phyloP scores from a whole-genome alignment of 371 early-diverging fungal species.

The Mucor indicus region DNA sequence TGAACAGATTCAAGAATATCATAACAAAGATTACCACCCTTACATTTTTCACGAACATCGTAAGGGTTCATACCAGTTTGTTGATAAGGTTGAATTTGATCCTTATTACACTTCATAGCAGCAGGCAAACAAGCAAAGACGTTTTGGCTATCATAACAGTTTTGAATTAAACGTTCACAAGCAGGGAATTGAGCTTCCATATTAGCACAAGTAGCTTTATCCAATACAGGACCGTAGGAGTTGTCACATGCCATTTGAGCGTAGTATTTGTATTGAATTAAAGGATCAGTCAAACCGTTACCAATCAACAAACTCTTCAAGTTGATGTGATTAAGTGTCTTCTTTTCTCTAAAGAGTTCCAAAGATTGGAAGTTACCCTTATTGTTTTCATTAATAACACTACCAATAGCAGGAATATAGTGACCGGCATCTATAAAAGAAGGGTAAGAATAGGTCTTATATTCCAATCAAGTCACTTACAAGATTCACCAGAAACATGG shows the following conservation, averaged over 20 bases:
- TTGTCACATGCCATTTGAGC: slow-evolving; percentile 84
- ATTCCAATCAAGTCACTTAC: slow-evolving; percentile 14
- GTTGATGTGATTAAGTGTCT: slow-evolving; percentile 60
- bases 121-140: slow-evolving; percentile 82
- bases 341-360: slow-evolving; percentile 29
- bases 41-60: slow-evolving; percentile 79
- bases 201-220: slow-evolving; percentile 56
- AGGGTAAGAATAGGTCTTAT: not conserved
- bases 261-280: slow-evolving; percentile 89
- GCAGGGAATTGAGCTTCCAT: slow-evolving; percentile 75
- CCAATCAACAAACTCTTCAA: slow-evolving; percentile 82
- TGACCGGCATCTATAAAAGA: slow-evolving; percentile 66
- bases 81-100: slow-evolving; percentile 58
- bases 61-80: slow-evolving; percentile 74
- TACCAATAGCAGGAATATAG: slow-evolving; percentile 78
- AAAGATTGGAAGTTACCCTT: slow-evolving; percentile 39
- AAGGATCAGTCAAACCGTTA: slow-evolving; percentile 90
- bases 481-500: slow-evolving; percentile 56
- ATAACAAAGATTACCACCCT: slow-evolving; percentile 78
- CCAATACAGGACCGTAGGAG: slow-evolving; percentile 70
- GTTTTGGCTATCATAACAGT: slow-evolving; percentile 79
- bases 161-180: slow-evolving; percentile 76
- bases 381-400: slow-evolving; percentile 68
- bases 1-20: slow-evolving; percentile 77
- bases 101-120: slow-evolving; percentile 84